Conservation (phyloP, 2,329 filamentous ascomycete species). For the Calonectria hawksworthii region DNA sequence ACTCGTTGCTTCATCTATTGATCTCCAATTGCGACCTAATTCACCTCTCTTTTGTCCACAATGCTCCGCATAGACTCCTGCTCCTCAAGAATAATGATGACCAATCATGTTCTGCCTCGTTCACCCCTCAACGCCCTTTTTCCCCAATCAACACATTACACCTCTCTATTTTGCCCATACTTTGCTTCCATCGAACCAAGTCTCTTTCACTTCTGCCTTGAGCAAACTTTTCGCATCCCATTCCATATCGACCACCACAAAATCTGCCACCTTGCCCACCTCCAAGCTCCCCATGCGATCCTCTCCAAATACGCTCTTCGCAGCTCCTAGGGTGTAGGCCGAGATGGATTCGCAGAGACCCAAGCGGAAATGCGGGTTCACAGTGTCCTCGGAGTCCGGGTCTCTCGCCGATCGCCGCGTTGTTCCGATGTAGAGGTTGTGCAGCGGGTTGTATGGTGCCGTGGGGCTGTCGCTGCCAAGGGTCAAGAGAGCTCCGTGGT, state of each 20-base stretch:
- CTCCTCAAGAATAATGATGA: background rate
- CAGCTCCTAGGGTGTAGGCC: constrained; percentile 64
- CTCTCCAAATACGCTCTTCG: constrained; percentile 68
- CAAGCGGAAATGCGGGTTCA: constrained; percentile 65
- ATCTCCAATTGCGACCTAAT: background rate
- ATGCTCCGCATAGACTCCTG: too few species aligned
- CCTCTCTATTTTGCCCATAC: constrained; percentile 1
- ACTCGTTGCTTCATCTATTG: background rate
- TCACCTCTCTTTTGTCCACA: too few species aligned
- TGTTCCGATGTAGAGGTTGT: constrained; percentile 67
- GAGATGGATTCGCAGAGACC: constrained; percentile 63
- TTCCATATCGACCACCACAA: constrained; percentile 44
- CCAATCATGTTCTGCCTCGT: background rate
- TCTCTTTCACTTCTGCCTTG: constrained; percentile 18
- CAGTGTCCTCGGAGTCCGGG: constrained; percentile 52
- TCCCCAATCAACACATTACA: background rate
- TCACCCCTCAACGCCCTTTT: background rate
- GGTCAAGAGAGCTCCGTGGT: constrained; percentile 63
- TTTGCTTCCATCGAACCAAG: constrained; percentile 14
- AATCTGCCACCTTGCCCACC: constrained; percentile 65
- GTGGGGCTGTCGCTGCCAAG: constrained; percentile 70
- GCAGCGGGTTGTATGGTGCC: constrained; percentile 64
- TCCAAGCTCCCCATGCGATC: constrained; percentile 62
- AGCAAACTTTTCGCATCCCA: constrained; percentile 23
- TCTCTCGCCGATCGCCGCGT: constrained; percentile 65